Evolutionary conservation across 495 filamentous ascomycete genomes (phyloP), one percentile per base, ranked within the genome.

Genomic region (Chaetomium cochliodes): DNA sequence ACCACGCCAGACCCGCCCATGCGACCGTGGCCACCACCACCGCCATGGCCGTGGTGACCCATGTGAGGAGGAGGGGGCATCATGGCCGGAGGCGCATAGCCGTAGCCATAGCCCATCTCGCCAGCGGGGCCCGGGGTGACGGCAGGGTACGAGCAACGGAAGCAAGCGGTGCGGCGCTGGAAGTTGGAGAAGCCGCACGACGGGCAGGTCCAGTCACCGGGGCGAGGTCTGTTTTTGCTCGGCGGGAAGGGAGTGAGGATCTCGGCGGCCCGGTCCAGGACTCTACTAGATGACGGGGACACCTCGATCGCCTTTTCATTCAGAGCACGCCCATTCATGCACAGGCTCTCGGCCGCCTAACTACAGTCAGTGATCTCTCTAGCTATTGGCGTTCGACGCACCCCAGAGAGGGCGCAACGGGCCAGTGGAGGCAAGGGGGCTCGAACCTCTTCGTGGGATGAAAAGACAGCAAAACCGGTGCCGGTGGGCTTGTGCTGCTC

Each of bases 271-370:
- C 94, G 89, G 74, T 98, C 94, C 60, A 98, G 86, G 49, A 98
- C 94, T 18, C 94, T 87, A 77, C 90, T 92, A n/a, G 91, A 96
- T 16, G 92, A 96, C 3, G 94, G 94, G 20, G 94, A 96, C 42
- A 98, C 94, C 73, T 98, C 94, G 71, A 98, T 97, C 57, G 94
- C 94, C 79, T 97, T 98, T 74, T 98, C 94, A 70, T 97, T 98
- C 56, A 98, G 82, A 47, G 94, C 94, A 62, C 94, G 91, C 50
- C 94, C 94, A 69, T 98, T 98, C 94, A 98, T 98, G 81, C 94
- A 97, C 51, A 98, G 83, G 78, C 91, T 96, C 74, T 98, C 94
- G 23, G 94, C 94, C 58, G 92, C 92, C 91, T 94, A 72, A 28
- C 57, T 67, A 20, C 58, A 51, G 64, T 72, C 51, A 67, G 67